Base-by-base conservation (phyloP, 2,329 filamentous ascomycete genomes). In the Curvularia sp. region DNA sequence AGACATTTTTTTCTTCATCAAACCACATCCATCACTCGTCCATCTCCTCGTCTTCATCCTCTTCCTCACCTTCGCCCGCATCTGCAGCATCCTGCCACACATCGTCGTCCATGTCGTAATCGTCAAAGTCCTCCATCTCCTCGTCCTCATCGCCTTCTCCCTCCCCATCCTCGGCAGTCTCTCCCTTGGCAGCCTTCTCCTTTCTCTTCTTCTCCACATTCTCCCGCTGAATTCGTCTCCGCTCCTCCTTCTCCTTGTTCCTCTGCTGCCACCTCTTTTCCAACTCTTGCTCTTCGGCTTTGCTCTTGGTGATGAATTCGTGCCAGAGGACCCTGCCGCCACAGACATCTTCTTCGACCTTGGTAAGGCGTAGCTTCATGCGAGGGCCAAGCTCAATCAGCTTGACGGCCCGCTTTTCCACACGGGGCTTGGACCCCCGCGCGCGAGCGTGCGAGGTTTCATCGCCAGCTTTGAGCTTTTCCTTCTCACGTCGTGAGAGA, bases 261-360 rank as follows among this genome's bases (percentile, higher is more conserved):
- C 87, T 85, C 79, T 89, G 80, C 66, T 93, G 89, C 91, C 95
- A 98, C 66, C 87, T 85, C 80, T 89, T 86, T 67, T 98, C 93
- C 68, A 97, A 79, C 63, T 90, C 86, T 73, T 88, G 86, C 55
- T 92, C 80, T 76, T 99, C 93, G 18, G 86, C 84, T 67, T 87
- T 87, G 6, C 87, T 87, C 83, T 99, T 99, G 74, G 89, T 86
- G 52, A 98, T 88, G 74, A 92, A 96, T 74, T 97, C 93, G 77
- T 99, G 95, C 95, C 95, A 99, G 90, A 99, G 91, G 55, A 97
- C 86, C 75, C 92, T 95, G 49, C 95, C 95, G 25, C 86, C 85
- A 70, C 93, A 97, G 6, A 98, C 79, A 1, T 94, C 95, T 69
- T 99, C 95, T 74, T 99, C 95, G 4, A 99, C 93, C 80, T 99